phyloP scores from a whole-genome alignment of 2,329 filamentous ascomycete genomes.

The Bisporella sp. region DNA sequence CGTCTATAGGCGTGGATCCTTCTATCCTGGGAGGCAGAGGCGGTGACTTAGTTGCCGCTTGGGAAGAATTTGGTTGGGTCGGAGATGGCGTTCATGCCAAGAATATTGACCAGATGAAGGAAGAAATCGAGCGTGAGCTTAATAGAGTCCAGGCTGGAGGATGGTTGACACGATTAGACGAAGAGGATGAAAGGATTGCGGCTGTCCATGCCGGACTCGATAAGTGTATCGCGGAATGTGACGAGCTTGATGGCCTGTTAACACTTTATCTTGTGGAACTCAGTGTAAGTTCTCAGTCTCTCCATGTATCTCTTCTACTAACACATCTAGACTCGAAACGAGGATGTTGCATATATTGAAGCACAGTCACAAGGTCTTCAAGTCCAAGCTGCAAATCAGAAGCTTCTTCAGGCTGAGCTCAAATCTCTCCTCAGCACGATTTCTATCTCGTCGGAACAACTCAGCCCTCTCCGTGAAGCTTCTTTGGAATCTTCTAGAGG shows the following conservation, averaged over 20 bases:
- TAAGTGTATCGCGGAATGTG: constrained; percentile 86
- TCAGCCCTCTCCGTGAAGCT: constrained; percentile 66
- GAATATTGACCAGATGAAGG: constrained; percentile 72
- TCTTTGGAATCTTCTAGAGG: constrained; percentile 66
- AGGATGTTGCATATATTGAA: constrained; percentile 96
- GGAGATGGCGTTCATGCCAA: constrained; percentile 68
- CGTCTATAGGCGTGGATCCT: constrained; percentile 65
- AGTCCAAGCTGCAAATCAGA: constrained; percentile 95
- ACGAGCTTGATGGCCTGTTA: constrained; percentile 88
- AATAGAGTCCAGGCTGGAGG: constrained; percentile 87
- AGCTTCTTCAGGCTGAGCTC: constrained; percentile 79
- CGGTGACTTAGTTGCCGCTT: constrained; percentile 71
- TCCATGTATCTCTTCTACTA: constrained; percentile 12
- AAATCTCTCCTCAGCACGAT: constrained; percentile 85
- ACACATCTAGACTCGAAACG: constrained; percentile 67
- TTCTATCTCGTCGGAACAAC: constrained; percentile 70
- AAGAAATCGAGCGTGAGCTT: constrained; percentile 79
- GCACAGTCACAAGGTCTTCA: constrained; percentile 95
- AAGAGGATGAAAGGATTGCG: constrained; percentile 84
- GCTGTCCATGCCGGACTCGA: constrained; percentile 84
- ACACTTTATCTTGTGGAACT: constrained; percentile 94
- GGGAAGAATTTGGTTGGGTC: constrained; percentile 86
- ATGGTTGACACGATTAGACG: constrained; percentile 77
- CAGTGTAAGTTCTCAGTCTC: constrained; percentile 51
- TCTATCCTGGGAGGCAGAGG: constrained; percentile 69